These are phyloP conservation scores for Saturnispora mendoncae DNA, from an alignment of 805 yeast species.

Conservation along the genomic window DNA sequence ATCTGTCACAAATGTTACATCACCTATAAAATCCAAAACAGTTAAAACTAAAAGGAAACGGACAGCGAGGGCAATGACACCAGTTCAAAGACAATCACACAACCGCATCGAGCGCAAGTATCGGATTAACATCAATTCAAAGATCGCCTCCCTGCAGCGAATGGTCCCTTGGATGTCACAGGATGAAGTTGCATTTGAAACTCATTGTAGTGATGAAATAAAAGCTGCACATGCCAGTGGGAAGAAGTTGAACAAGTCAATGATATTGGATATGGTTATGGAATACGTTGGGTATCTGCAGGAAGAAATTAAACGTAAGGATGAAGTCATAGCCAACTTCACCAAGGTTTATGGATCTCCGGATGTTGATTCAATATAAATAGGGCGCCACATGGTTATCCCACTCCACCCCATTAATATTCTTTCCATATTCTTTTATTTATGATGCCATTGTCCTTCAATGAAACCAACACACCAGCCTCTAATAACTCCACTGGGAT, in stretches of 20 bases:
- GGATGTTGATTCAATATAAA: no score
- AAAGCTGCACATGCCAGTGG: constrained; percentile 11
- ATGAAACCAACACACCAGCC: neutral
- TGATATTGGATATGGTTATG: constrained; percentile 61
- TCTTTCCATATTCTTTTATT: no score
- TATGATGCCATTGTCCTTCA: no score
- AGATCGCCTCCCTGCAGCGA: constrained; percentile 57
- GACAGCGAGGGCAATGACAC: constrained; percentile 25
- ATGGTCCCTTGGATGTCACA: constrained; percentile 60
- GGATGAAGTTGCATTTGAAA: constrained; percentile 56
- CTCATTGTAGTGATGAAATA: constrained; percentile 28
- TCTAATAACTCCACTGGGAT: neutral
- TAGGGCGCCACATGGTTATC: no score
- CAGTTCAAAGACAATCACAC: constrained; percentile 56
- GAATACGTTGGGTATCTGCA: constrained; percentile 46
- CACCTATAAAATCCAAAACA: no score
- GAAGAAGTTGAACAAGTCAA: constrained; percentile 51
- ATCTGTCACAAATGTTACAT: no score
- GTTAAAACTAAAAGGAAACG: neutral
- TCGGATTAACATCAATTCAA: constrained; percentile 62
- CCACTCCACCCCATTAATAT: no score
- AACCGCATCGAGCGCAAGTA: constrained; percentile 65
- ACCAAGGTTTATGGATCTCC: neutral
- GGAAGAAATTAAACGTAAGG: constrained; percentile 15
- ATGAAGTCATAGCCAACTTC: neutral